phyloP scores from a whole-genome alignment of 2,329 filamentous ascomycete genomes.

The Diaporthe sp. region DNA sequence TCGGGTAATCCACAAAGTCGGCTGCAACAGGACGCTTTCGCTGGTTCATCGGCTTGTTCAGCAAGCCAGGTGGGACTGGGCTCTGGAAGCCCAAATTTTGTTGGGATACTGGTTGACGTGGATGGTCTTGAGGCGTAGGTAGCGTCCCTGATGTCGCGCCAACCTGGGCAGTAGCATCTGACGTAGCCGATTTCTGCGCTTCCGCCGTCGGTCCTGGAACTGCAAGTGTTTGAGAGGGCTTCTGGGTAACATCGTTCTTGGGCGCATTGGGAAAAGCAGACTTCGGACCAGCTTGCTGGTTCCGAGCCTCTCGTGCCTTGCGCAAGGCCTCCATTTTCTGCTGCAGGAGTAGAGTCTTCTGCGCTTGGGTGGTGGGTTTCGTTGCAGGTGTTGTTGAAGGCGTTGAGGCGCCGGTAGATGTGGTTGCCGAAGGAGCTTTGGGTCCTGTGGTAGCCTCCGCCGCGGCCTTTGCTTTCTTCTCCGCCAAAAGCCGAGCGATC shows the following conservation, averaged over 20 bases:
- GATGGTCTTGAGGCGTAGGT: neutral
- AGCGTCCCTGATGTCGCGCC: neutral
- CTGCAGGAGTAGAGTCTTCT: conserved; percentile 80
- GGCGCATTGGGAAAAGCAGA: conserved; percentile 19
- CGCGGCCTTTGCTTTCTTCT: conserved; percentile 70
- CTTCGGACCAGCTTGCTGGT: conserved; percentile 50
- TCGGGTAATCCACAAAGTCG: conserved; percentile 73
- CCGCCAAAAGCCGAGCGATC: conserved; percentile 81
- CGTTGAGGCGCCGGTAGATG: conserved; percentile 28
- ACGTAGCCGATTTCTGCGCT: conserved; percentile 13
- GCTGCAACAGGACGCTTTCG: conserved; percentile 70
- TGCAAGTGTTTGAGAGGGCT: neutral
- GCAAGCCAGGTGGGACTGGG: conserved; percentile 16
- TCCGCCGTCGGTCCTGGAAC: conserved; percentile 19
- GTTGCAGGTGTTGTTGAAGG: conserved; percentile 11
- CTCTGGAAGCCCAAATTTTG: conserved; percentile 4
- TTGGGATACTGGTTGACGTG: neutral
- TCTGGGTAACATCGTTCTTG: conserved; percentile 21
- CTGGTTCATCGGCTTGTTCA: conserved; percentile 39
- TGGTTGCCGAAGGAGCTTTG: conserved; percentile 10
- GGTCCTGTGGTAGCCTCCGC: conserved; percentile 41
- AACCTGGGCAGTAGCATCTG: neutral
- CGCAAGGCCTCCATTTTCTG: conserved; percentile 82
- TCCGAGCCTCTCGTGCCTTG: conserved; percentile 63
- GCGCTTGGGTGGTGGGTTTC: conserved; percentile 66